Conservation (phyloP, 306 rosid genomes). For the Rosa multiflora region DNA sequence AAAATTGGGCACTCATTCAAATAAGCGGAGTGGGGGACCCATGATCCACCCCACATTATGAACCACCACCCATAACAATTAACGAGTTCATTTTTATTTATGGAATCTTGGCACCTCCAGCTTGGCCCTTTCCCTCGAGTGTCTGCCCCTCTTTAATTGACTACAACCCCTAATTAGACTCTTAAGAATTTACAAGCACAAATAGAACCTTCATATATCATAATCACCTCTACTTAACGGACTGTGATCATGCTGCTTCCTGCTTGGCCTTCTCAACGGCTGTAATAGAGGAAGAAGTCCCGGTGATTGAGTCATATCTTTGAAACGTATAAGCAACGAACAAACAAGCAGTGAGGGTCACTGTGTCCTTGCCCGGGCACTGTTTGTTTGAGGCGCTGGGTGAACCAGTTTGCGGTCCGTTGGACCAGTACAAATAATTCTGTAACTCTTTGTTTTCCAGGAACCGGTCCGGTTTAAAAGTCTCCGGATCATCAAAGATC, state of each 20-base stretch:
- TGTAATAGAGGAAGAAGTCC: slow-evolving; percentile 54
- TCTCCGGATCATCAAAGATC: slow-evolving; percentile 69
- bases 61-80: background rate
- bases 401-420: slow-evolving; percentile 78
- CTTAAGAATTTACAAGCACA: background rate
- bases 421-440: slow-evolving; percentile 78
- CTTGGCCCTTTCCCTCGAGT: background rate
- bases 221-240: background rate
- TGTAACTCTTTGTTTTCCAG: slow-evolving; percentile 46
- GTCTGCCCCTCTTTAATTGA: background rate
- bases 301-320: slow-evolving; percentile 72
- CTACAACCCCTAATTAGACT: background rate
- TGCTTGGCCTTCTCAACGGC: slow-evolving; percentile 52
- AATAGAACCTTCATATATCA: background rate
- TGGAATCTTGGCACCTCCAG: background rate
- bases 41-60: background rate
- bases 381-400: slow-evolving; percentile 65
- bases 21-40: background rate
- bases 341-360: slow-evolving; percentile 54
- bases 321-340: slow-evolving; percentile 57
- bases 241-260: background rate
- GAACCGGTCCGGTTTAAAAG: slow-evolving; percentile 78
- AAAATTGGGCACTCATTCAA: background rate
- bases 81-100: background rate
- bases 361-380: slow-evolving; percentile 75